These are phyloP conservation scores for Coemansia sp. DNA, from an alignment of 192 early-diverging fungal genomes.

Conservation along the genomic window DNA sequence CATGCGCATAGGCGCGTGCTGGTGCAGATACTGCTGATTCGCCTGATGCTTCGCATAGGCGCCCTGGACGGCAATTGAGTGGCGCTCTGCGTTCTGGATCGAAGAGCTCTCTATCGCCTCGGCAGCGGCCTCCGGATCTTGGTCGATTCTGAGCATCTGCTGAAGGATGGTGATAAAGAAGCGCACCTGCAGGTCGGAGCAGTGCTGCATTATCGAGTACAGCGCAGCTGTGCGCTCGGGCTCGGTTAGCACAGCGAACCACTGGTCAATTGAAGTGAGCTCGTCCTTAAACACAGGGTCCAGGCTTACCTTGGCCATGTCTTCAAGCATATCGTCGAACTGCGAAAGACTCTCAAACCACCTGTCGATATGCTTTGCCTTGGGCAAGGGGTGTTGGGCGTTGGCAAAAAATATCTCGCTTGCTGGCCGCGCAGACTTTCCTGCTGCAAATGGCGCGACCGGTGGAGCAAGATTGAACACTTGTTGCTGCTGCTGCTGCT, in stretches of 20 bases:
- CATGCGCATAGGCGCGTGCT: slow-evolving; percentile 18
- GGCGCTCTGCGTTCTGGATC: slow-evolving; percentile 30
- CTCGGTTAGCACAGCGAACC: slow-evolving; percentile 88
- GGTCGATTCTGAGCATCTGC: slow-evolving; percentile 87
- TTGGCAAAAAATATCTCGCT: slow-evolving; percentile 52
- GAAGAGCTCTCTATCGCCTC: neutral
- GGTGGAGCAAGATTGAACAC: slow-evolving; percentile 32
- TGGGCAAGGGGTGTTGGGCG: slow-evolving; percentile 45
- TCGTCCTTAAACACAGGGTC: slow-evolving; percentile 89
- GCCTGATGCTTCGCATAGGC: slow-evolving; percentile 31
- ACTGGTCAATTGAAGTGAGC: slow-evolving; percentile 88
- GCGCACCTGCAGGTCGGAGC: slow-evolving; percentile 86
- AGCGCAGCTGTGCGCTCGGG: slow-evolving; percentile 90
- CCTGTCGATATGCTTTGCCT: slow-evolving; percentile 62
- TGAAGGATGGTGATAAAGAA: slow-evolving; percentile 94
- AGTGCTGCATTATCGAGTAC: slow-evolving; percentile 88
- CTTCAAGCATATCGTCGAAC: slow-evolving; percentile 89
- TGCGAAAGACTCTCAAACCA: slow-evolving; percentile 92
- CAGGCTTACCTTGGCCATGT: slow-evolving; percentile 77
- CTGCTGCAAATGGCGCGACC: slow-evolving; percentile 29
- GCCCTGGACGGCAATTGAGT: slow-evolving; percentile 38
- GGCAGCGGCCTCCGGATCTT: slow-evolving; percentile 56
- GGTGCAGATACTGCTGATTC: slow-evolving; percentile 1
- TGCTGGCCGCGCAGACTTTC: slow-evolving; percentile 32
- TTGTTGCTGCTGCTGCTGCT: slow-evolving; percentile 10